Conservation (phyloP, 179 eudicot species). For the Gypsophila paniculata region DNA sequence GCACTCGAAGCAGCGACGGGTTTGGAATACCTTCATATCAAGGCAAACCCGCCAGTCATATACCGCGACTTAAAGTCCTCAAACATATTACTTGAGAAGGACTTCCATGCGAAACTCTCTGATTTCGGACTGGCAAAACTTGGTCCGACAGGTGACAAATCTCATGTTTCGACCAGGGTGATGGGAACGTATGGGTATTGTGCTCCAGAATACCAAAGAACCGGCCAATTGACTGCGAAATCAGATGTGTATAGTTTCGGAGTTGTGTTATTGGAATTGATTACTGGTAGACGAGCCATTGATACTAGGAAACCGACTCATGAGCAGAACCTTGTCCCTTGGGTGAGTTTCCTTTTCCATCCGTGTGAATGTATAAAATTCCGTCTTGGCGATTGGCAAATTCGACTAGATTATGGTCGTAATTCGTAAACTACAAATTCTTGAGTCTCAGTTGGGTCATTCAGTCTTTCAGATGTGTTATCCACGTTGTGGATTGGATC, state of each 20-base stretch:
- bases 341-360: slow-evolving; percentile 48
- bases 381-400: too few species aligned
- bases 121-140: slow-evolving; percentile 88
- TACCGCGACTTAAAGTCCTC: slow-evolving; percentile 77
- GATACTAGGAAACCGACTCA: slow-evolving; percentile 42
- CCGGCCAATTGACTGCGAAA: slow-evolving; percentile 66
- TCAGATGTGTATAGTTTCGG: slow-evolving; percentile 84
- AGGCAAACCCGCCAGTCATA: slow-evolving; percentile 77
- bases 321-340: slow-evolving; percentile 60
- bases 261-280: slow-evolving; percentile 70
- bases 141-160: slow-evolving; percentile 64
- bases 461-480: too few species aligned
- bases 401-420: too few species aligned
- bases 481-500: too few species aligned
- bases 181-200: slow-evolving; percentile 91
- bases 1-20: slow-evolving; percentile 75
- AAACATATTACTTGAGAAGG: slow-evolving; percentile 62
- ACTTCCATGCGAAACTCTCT: slow-evolving; percentile 64
- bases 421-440: too few species aligned
- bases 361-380: too few species aligned
- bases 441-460: too few species aligned
- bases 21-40: slow-evolving; percentile 66
- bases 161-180: slow-evolving; percentile 67
- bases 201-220: slow-evolving; percentile 83
- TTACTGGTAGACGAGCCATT: slow-evolving; percentile 68